Conservation (phyloP, 2,329 filamentous ascomycete genomes). For the Nemania sp. region DNA sequence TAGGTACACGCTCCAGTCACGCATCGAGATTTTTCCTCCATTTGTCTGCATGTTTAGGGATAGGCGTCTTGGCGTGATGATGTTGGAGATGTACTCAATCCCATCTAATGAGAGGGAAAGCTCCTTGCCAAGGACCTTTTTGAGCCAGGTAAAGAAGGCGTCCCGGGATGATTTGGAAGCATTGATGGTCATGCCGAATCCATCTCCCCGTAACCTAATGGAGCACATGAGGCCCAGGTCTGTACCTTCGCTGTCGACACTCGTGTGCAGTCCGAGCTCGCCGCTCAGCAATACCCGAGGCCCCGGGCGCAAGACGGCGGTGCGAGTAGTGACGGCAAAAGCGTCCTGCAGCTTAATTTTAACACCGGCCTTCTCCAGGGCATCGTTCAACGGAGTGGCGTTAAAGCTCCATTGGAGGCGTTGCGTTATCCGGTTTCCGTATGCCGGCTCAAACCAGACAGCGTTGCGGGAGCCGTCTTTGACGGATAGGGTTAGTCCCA, state of each 20-base stretch:
- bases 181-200: background rate
- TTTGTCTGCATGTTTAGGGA: background rate
- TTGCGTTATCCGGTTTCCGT: background rate
- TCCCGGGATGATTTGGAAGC: background rate
- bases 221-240: background rate
- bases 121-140: background rate
- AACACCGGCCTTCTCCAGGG: background rate
- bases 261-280: background rate
- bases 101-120: background rate
- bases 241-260: background rate
- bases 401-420: background rate
- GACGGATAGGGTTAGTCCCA: background rate
- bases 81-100: background rate
- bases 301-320: background rate
- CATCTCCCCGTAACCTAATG: background rate
- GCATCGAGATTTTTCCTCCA: background rate
- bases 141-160: background rate
- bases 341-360: background rate
- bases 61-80: background rate
- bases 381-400: background rate
- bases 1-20: background rate
- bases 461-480: background rate
- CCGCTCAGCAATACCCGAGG: background rate
- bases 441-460: background rate
- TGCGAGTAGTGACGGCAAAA: background rate